Percentiles rank a stretch among this genome's conserved stretches.
Conservation (phyloP, 2,329 filamentous ascomycete genomes). For the Aurifilum marmelostoma region DNA sequence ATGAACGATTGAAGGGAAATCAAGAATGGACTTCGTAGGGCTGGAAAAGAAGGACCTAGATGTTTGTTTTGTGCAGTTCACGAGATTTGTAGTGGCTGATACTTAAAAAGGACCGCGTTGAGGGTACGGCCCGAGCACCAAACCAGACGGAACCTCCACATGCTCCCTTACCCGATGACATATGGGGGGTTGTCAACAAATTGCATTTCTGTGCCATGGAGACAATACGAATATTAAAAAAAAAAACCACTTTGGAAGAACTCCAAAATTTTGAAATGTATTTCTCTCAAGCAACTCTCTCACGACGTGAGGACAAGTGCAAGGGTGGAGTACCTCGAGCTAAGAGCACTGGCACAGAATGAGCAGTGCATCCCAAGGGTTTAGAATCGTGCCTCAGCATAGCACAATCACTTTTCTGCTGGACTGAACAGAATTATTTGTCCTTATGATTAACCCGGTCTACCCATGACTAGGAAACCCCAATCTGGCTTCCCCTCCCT, state of each 20-base stretch:
- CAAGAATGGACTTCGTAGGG: neutral
- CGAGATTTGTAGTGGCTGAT: neutral
- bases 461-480: neutral
- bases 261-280: no score
- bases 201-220: no score
- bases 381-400: neutral
- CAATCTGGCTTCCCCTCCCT: neutral
- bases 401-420: neutral
- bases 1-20: neutral
- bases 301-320: neutral
- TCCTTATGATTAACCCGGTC: neutral
- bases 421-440: neutral
- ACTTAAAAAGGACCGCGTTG: neutral
- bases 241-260: neutral
- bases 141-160: neutral
- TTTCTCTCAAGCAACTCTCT: neutral
- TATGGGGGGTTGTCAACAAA: neutral
- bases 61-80: neutral
- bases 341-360: neutral
- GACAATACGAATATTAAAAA: neutral
- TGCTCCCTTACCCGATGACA: slow-evolving; percentile 11
- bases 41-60: neutral
- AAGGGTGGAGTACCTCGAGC: neutral
- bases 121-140: slow-evolving; percentile 11
- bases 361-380: neutral